Percentiles rank a stretch among this genome's conserved stretches.
These are phyloP conservation scores for Galerina sulciceps DNA, from an alignment of 768 basidiomycete genomes.

Conservation along the genomic window DNA sequence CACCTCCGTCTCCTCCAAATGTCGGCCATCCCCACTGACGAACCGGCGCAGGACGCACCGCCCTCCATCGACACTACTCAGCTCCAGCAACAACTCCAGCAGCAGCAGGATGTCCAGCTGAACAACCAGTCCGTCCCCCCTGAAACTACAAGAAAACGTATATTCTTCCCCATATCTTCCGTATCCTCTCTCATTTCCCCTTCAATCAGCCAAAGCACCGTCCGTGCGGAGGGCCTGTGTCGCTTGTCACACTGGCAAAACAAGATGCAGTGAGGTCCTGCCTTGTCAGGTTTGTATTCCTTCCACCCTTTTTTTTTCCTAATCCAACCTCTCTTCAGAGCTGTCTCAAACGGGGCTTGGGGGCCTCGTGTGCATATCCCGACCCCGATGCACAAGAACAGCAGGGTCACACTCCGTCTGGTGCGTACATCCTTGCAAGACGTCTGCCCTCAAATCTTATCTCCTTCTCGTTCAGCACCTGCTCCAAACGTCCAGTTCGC, in stretches of 20 bases:
- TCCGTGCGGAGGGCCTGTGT: slow-evolving; percentile 82
- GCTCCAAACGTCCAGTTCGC: slow-evolving; percentile 45
- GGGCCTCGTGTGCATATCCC: slow-evolving; percentile 72
- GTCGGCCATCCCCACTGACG: slow-evolving; percentile 78
- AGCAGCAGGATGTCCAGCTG: slow-evolving; percentile 40
- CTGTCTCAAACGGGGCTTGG: slow-evolving; percentile 82
- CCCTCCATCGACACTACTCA: slow-evolving; percentile 65
- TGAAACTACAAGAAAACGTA: slow-evolving; percentile 67
- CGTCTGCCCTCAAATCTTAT: slow-evolving; percentile 11
- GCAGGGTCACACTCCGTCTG: slow-evolving; percentile 42
- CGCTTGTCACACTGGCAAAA: slow-evolving; percentile 84
- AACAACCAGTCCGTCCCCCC: slow-evolving; percentile 26
- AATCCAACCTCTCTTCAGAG: slow-evolving; percentile 48
- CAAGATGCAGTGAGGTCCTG: slow-evolving; percentile 79
- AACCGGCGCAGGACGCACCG: slow-evolving; percentile 58
- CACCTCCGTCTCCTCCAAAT: slow-evolving; percentile 42
- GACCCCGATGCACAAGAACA: slow-evolving; percentile 69
- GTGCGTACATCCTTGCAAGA: slow-evolving; percentile 20
- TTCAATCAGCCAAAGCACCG: slow-evolving; percentile 69
- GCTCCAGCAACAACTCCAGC: slow-evolving; percentile 54
- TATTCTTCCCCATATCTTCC: slow-evolving; percentile 29
- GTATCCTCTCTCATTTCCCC: slow-evolving; percentile 14
- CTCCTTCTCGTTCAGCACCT: slow-evolving; percentile 20
- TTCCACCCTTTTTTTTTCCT: slow-evolving; percentile 1
- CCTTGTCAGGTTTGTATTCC: slow-evolving; percentile 69